phyloP scores from a whole-genome alignment of 768 basidiomycete genomes.

The Lentinus tigrinus region DNA sequence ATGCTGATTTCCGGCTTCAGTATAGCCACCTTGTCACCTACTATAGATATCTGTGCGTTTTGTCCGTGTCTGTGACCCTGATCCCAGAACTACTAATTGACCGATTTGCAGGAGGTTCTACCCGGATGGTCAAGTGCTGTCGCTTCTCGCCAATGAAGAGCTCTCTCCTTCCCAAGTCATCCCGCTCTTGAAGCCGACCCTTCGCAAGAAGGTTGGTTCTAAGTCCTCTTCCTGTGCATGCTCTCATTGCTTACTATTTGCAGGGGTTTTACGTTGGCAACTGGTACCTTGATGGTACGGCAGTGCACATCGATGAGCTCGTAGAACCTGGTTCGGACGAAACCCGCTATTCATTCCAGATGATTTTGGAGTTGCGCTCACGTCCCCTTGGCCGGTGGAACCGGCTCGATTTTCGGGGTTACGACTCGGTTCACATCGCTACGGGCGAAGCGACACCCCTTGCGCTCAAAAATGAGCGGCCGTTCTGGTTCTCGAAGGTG shows the following conservation, averaged over 20 bases:
- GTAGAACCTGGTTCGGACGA: slow-evolving; percentile 43
- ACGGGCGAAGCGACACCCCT: slow-evolving; percentile 72
- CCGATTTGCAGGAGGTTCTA: slow-evolving; percentile 68
- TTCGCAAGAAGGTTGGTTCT: slow-evolving; percentile 76
- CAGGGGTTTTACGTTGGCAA: slow-evolving; percentile 73
- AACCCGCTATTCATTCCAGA: slow-evolving; percentile 65
- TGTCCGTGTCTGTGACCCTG: background rate
- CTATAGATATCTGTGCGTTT: slow-evolving; percentile 80
- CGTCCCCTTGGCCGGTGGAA: slow-evolving; percentile 86
- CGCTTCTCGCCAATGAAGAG: slow-evolving; percentile 82
- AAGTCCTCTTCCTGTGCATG: background rate
- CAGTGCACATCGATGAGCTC: slow-evolving; percentile 62
- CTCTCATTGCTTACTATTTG: background rate
- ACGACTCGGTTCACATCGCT: slow-evolving; percentile 74
- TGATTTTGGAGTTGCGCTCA: slow-evolving; percentile 69
- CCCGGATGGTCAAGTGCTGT: slow-evolving; percentile 82
- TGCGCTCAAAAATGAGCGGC: slow-evolving; percentile 76
- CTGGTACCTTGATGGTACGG: slow-evolving; percentile 68
- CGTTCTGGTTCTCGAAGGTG: slow-evolving; percentile 96
- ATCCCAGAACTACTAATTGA: background rate
- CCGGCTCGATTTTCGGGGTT: slow-evolving; percentile 69
- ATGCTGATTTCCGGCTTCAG: slow-evolving; percentile 34
- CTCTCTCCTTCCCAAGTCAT: slow-evolving; percentile 68
- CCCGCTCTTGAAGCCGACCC: slow-evolving; percentile 68
- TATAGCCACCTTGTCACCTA: slow-evolving; percentile 87